phyloP scores from a whole-genome alignment of 352 stramenopile genomes.

The Saprolegnia parasitica region DNA sequence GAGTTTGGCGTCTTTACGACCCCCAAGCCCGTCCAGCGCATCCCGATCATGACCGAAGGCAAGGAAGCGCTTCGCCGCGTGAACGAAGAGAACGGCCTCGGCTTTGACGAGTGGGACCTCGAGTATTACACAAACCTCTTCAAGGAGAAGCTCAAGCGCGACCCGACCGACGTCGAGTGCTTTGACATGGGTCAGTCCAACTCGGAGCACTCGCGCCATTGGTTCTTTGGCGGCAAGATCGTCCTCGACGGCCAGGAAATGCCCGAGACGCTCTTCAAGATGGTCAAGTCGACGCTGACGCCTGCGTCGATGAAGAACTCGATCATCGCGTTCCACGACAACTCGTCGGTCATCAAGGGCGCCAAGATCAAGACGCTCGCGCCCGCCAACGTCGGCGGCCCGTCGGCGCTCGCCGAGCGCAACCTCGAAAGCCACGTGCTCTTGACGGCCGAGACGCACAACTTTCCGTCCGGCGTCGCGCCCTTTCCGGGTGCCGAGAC shows the following conservation, averaged over 20 bases:
- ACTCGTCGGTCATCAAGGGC: conserved; percentile 96
- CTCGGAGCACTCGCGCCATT: conserved; percentile 99
- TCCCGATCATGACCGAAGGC: conserved; percentile 95
- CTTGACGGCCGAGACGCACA: conserved; percentile 99
- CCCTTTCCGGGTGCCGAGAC: conserved; percentile 96
- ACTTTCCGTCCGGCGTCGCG: conserved; percentile 96
- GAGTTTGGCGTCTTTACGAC: conserved; percentile 87
- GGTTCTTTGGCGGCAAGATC: conserved; percentile 99
- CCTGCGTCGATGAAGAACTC: conserved; percentile 89
- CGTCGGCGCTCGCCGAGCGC: conserved; percentile 60
- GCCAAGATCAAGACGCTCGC: conserved; percentile 85
- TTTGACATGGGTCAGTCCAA: conserved; percentile 99
- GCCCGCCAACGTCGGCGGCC: conserved; percentile 55
- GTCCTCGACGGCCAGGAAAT: conserved; percentile 96
- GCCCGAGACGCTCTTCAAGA: conserved; percentile 96
- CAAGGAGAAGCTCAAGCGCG: conserved; percentile 93
- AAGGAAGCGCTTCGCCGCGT: conserved; percentile 93
- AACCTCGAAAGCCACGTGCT: conserved; percentile 91
- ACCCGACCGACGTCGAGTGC: conserved; percentile 99
- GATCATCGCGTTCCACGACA: conserved; percentile 99
- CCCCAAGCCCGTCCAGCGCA: conserved; percentile 79
- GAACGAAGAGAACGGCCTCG: conserved; percentile 92
- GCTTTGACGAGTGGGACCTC: conserved; percentile 99
- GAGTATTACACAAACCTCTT: conserved; percentile 98
- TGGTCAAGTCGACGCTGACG: conserved; percentile 97